phyloP scores from a whole-genome alignment of 805 yeast genomes.

The Grigorovia jiainica region DNA sequence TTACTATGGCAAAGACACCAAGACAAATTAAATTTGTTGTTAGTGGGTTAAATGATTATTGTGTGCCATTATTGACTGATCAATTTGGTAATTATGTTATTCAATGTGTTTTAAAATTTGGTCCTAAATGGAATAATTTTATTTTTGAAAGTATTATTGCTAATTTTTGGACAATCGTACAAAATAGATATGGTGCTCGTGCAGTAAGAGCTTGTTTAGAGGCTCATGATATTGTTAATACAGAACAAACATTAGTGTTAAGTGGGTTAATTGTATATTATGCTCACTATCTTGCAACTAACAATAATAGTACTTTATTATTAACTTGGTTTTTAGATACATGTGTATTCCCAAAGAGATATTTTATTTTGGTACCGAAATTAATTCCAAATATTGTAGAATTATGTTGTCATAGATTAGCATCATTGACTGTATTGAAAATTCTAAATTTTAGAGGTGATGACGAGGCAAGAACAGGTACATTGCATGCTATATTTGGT shows the following conservation, averaged over 20 bases:
- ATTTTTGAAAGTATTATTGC: constrained; percentile 75
- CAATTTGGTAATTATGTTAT: constrained; percentile 95
- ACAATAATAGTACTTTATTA: constrained; percentile 79
- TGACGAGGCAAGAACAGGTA: constrained; percentile 45
- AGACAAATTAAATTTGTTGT: constrained; percentile 59
- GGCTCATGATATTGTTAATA: constrained; percentile 49
- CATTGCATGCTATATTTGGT: constrained; percentile 62
- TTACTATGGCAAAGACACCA: constrained; percentile 58
- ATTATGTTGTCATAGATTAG: constrained; percentile 73
- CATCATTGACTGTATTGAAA: constrained; percentile 73
- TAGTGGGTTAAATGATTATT: constrained; percentile 63
- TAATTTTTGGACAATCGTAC: constrained; percentile 70
- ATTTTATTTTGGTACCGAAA: constrained; percentile 51
- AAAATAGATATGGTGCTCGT: constrained; percentile 89
- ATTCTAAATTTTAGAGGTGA: constrained; percentile 63
- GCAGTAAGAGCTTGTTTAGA: constrained; percentile 91
- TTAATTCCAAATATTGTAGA: constrained; percentile 52
- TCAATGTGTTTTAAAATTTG: constrained; percentile 88
- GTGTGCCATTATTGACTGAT: constrained; percentile 80
- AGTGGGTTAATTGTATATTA: constrained; percentile 71
- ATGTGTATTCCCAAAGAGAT: constrained; percentile 55
- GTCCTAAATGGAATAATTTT: constrained; percentile 80
- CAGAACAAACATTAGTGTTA: constrained; percentile 60
- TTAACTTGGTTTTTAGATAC: constrained; percentile 94
- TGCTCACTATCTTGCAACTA: constrained; percentile 69